Evolutionary conservation across 331 rosid species (phyloP), one percentile per base, ranked within the genome.

Genomic region (Malus hybrid): DNA sequence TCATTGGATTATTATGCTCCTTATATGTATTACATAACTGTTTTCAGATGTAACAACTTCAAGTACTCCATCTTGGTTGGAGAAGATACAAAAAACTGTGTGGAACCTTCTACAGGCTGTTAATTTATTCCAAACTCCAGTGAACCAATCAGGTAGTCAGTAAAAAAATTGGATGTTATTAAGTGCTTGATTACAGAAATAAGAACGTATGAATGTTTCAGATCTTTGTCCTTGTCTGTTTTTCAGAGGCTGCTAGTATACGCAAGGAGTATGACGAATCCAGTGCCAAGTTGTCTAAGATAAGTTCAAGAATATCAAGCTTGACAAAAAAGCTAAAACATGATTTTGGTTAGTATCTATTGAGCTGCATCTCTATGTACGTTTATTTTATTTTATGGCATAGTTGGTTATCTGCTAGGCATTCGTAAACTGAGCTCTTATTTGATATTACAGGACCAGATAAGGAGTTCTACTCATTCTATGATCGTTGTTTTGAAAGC

Each of bases 231-330:
- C 19, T 60, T 39, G 10, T 24, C 15, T 3, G 13, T 77, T 84
- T 68, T 78, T 79, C 68, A 95, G 97, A 95, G 79, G 97, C 97
- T 82, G 92, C 92, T 79, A 85, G 73, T 68, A 79, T 95, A 74
- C 97, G 91, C 80, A 92, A 90, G 89, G 99, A 95, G 80, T 95
- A 84, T 77, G 97, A 87, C 36, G 96, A 95, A 79, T 95, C 93
- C 80, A 95, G 90, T 85, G 72, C 85, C 79, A 95, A 86, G 80
- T 79, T 95, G 78, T 89, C 99, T 33, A 89, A 95, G 91, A 79
- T 95, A 63, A 90, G 89, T 82, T 85, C 97, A 50, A 87, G 87
- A 83, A 84, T 95, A 88, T 92, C 97, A 42, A 90, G 90, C 84
- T 86, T 95, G 87, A 86, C 78, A 6, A 83, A 90, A 71, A 95